A percentile compares a stretch with the other conserved stretches of the same genome.
These are phyloP conservation scores for Colletotrichum tamarilloi DNA, from an alignment of 2,329 filamentous ascomycete species.

Conservation along the genomic window DNA sequence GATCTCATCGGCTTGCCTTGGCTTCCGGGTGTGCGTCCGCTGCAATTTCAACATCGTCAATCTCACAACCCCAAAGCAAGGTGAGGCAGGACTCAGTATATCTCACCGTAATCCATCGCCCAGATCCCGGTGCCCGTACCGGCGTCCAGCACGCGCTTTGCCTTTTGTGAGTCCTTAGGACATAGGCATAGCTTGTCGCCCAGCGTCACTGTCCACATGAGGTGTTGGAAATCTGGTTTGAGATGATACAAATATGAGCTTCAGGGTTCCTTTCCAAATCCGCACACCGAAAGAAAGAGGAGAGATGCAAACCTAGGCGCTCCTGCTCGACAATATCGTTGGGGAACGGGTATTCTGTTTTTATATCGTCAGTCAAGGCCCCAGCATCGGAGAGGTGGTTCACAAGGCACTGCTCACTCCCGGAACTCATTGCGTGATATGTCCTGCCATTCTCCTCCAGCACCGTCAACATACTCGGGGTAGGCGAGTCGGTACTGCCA, in stretches of 20 bases:
- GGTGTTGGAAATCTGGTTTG: slow-evolving; percentile 48
- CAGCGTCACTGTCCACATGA: slow-evolving; percentile 47
- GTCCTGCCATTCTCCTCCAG: slow-evolving; percentile 35
- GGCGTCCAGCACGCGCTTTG: slow-evolving; percentile 38
- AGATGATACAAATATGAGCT: neutral
- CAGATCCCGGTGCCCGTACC: slow-evolving; percentile 36
- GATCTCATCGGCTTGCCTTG: slow-evolving; percentile 21
- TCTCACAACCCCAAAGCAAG: neutral
- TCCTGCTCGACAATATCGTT: slow-evolving; percentile 45
- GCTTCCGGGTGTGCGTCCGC: slow-evolving; percentile 42
- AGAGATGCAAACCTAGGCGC: slow-evolving; percentile 36
- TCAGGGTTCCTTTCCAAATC: neutral
- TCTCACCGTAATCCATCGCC: slow-evolving; percentile 37
- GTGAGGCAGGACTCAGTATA: neutral
- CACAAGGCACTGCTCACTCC: slow-evolving; percentile 37
- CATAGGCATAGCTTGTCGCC: slow-evolving; percentile 43
- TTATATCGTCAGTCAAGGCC: neutral
- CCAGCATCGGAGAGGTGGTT: neutral
- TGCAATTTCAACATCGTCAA: neutral
- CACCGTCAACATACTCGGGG: slow-evolving; percentile 28
- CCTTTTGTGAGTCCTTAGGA: slow-evolving; percentile 38
- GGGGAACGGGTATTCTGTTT: slow-evolving; percentile 41
- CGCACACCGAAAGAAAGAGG: too few relatives aligned
- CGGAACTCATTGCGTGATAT: slow-evolving; percentile 39
- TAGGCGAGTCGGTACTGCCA: slow-evolving; percentile 21